Percentiles rank a stretch among this genome's conserved stretches.
Evolutionary conservation across 148 eudicot genomes (phyloP).

Genomic region (Heliamphora exappendiculata): DNA sequence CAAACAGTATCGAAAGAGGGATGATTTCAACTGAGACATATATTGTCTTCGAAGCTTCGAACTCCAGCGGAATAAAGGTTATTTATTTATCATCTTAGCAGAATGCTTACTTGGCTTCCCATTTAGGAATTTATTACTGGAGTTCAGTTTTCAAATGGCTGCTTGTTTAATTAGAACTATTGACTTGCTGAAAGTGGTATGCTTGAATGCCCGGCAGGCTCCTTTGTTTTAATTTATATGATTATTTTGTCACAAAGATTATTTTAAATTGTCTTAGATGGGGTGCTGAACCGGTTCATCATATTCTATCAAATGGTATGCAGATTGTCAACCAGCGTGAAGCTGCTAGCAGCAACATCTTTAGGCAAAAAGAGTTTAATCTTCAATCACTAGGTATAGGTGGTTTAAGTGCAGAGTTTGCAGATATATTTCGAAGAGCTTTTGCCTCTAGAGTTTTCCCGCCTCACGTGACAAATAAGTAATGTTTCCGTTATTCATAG

Average conservation of each 20-base stretch:
- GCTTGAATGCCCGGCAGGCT: neutral
- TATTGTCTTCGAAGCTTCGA: slow-evolving; percentile 76
- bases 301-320: slow-evolving; percentile 8
- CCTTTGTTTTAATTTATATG: neutral
- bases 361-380: slow-evolving; percentile 89
- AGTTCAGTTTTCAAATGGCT: neutral
- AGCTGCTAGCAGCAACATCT: slow-evolving; percentile 90
- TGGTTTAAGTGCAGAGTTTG: slow-evolving; percentile 90
- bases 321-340: slow-evolving; percentile 90
- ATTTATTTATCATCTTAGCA: slow-evolving; percentile 1
- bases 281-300: neutral
- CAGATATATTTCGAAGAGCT: slow-evolving; percentile 97
- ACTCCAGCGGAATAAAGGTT: slow-evolving; percentile 89
- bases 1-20: slow-evolving; percentile 64
- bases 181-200: neutral
- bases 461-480: slow-evolving; percentile 90
- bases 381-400: slow-evolving; percentile 88
- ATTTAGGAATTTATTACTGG: neutral
- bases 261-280: neutral
- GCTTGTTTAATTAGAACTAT: neutral
- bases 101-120: neutral
- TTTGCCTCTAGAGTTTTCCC: slow-evolving; percentile 99
- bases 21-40: slow-evolving; percentile 69
- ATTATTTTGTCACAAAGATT: neutral
- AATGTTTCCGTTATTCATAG: slow-evolving; percentile 19